These are phyloP conservation scores for Dendrocalamus sinicus DNA, from an alignment of 176 grass and related monocot species.

Conservation along the genomic window DNA sequence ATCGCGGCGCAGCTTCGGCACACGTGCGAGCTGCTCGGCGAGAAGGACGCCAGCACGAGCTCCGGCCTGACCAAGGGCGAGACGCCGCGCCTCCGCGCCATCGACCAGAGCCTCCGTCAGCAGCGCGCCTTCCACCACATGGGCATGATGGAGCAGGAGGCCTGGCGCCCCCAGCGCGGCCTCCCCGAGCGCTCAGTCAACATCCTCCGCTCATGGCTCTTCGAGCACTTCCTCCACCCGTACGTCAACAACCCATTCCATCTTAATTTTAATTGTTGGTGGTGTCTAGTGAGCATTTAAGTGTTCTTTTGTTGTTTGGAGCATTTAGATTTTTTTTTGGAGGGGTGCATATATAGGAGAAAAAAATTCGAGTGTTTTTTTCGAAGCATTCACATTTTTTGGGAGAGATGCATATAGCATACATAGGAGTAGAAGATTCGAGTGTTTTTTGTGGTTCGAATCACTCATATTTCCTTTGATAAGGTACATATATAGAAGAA, in stretches of 20 bases:
- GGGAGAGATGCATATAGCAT: too few relatives aligned
- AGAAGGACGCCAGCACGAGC: slow-evolving; percentile 81
- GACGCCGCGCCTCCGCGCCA: slow-evolving; percentile 81
- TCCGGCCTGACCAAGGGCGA: slow-evolving; percentile 93
- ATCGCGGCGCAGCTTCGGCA: slow-evolving; percentile 69
- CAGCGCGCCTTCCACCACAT: slow-evolving; percentile 99
- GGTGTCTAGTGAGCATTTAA: too few relatives aligned
- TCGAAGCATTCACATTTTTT: too few relatives aligned
- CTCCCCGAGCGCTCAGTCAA: slow-evolving; percentile 91
- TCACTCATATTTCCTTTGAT: too few relatives aligned
- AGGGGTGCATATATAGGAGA: too few relatives aligned
- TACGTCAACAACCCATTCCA: slow-evolving; percentile 44
- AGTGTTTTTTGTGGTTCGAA: too few relatives aligned
- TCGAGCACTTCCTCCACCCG: slow-evolving; percentile 99
- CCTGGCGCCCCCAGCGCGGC: slow-evolving; percentile 93
- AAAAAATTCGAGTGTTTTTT: too few relatives aligned
- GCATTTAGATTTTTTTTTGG: too few relatives aligned
- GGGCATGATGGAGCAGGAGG: slow-evolving; percentile 99
- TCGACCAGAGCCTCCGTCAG: slow-evolving; percentile 92
- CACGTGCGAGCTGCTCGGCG: slow-evolving; percentile 80
- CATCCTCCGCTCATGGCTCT: slow-evolving; percentile 87
- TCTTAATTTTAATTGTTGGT: neutral
- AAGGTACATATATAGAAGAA: too few relatives aligned
- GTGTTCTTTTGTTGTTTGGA: too few relatives aligned
- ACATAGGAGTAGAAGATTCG: too few relatives aligned